A percentile compares a stretch with the other conserved stretches of the same genome.
These are phyloP conservation scores for Elongisporangium anandrum DNA, from an alignment of 352 stramenopile genomes.

Conservation along the genomic window DNA sequence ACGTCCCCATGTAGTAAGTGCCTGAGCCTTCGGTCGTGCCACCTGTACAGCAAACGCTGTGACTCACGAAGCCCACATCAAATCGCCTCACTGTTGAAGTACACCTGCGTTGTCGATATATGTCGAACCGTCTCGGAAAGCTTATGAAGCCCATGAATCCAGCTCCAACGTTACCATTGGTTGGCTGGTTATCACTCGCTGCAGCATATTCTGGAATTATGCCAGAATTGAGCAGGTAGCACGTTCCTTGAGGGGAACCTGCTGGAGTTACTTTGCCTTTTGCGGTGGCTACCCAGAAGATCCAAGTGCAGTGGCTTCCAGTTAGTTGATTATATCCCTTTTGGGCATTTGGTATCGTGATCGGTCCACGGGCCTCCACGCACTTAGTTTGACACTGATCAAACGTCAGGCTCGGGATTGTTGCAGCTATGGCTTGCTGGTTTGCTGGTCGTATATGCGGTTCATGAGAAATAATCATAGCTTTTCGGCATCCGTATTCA, in stretches of 20 bases:
- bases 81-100: background rate
- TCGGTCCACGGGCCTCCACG: background rate
- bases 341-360: background rate
- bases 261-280: background rate
- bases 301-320: background rate
- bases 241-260: background rate
- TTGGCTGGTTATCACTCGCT: background rate
- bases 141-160: background rate
- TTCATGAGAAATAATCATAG: background rate
- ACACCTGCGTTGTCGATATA: background rate
- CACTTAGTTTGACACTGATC: background rate
- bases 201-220: background rate
- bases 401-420: background rate
- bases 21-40: background rate
- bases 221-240: background rate
- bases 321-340: background rate
- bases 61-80: background rate
- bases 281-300: background rate
- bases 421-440: background rate
- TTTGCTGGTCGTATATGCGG: background rate
- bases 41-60: background rate
- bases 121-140: background rate
- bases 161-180: background rate
- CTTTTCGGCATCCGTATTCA: background rate
- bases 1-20: background rate